A percentile compares a stretch with the other conserved stretches of the same genome.
These are phyloP conservation scores for Kluyveromyces wickerhamii DNA, from an alignment of 805 yeast genomes.

Conservation along the genomic window DNA sequence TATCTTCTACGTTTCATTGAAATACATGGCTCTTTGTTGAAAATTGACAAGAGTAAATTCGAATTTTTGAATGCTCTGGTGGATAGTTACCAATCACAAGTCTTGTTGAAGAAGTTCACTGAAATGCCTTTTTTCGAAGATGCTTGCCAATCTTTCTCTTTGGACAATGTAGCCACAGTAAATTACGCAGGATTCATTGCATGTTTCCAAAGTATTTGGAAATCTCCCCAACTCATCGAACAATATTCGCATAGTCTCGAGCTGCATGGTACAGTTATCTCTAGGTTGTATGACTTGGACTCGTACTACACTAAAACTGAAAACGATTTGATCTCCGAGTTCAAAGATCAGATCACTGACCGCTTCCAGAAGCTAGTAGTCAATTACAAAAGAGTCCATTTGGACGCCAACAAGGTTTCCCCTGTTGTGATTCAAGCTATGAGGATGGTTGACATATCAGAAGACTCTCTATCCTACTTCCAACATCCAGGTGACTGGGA, in stretches of 20 bases:
- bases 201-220: constrained; percentile 27
- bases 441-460: constrained; percentile 18
- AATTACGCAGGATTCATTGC: constrained; percentile 28
- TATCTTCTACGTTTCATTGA: constrained; percentile 28
- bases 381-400: constrained; percentile 20
- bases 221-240: constrained; percentile 20
- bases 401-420: constrained; percentile 21
- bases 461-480: constrained; percentile 18
- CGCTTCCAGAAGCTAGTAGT: constrained; percentile 21
- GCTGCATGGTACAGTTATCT: constrained; percentile 29
- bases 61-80: constrained; percentile 26
- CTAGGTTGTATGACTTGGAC: constrained; percentile 32
- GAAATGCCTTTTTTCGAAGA: constrained; percentile 28
- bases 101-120: constrained; percentile 17
- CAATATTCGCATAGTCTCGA: constrained; percentile 23
- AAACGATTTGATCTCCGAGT: constrained; percentile 21
- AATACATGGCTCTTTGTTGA: constrained; percentile 27
- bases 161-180: constrained; percentile 11
- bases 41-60: constrained; percentile 14
- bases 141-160: constrained; percentile 16
- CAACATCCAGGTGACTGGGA: constrained; percentile 30
- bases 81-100: constrained; percentile 18
- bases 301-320: constrained; percentile 22
- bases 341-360: constrained; percentile 25
- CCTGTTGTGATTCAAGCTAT: constrained; percentile 25